A percentile compares a stretch with the other conserved stretches of the same genome.
These are phyloP conservation scores for Phallus indusiatus DNA, from an alignment of 768 basidiomycete species.

Conservation along the genomic window DNA sequence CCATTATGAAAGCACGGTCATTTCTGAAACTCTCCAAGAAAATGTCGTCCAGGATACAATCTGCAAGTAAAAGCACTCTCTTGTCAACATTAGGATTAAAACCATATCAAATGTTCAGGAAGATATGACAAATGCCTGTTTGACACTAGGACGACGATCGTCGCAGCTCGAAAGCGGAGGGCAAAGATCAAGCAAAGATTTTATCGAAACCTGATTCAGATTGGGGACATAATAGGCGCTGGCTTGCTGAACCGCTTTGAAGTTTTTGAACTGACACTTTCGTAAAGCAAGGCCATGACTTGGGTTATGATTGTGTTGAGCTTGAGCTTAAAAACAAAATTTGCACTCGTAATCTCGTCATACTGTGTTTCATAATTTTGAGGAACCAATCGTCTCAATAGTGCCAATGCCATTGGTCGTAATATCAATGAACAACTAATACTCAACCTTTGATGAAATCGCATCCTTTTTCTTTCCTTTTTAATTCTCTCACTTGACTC, in stretches of 20 bases:
- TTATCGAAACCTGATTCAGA: too few species aligned
- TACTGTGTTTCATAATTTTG: slow-evolving; percentile 54
- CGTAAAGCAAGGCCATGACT: slow-evolving; percentile 68
- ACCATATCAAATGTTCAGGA: too few species aligned
- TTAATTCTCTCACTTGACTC: not conserved
- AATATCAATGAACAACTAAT: slow-evolving; percentile 61
- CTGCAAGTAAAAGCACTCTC: too few species aligned
- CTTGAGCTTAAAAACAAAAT: slow-evolving; percentile 77
- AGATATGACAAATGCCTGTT: too few species aligned
- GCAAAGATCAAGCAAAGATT: too few species aligned
- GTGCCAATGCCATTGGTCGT: slow-evolving; percentile 45
- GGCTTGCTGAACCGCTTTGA: slow-evolving; percentile 79
- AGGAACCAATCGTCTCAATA: slow-evolving; percentile 45
- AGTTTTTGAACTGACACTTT: slow-evolving; percentile 68
- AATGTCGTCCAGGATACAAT: too few species aligned
- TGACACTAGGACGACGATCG: too few species aligned
- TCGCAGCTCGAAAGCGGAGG: too few species aligned
- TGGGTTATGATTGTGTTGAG: slow-evolving; percentile 78
- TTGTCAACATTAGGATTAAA: too few species aligned
- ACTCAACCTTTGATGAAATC: slow-evolving; percentile 87
- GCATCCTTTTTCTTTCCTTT: slow-evolving; percentile 4
- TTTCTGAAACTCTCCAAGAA: too few species aligned
- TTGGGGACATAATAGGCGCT: not conserved
- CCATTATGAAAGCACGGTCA: too few species aligned
- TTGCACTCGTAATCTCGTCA: slow-evolving; percentile 66